Evolutionary conservation across 2,329 filamentous ascomycete species (phyloP).

Genomic region (Triangularia verruculosa): DNA sequence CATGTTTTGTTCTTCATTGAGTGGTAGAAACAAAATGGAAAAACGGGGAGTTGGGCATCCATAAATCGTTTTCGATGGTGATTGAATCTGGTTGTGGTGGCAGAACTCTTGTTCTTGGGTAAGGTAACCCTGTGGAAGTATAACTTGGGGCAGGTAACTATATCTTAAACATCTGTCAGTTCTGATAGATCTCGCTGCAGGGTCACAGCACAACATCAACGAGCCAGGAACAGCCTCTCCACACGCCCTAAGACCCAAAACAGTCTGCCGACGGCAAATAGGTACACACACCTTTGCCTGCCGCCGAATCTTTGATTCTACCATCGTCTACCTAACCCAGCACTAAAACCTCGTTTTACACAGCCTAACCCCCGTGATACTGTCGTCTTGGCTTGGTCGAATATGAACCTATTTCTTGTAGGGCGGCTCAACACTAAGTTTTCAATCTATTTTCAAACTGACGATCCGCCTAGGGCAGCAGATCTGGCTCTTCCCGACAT

Average conservation of each 20-base stretch:
- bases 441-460: not conserved
- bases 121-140: not conserved
- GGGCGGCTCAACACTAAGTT: not conserved
- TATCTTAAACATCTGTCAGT: conserved; percentile 18
- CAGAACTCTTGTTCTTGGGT: not conserved
- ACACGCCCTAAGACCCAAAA: not conserved
- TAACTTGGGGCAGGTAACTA: not conserved
- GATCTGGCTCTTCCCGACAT: not conserved
- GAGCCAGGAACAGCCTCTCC: not conserved
- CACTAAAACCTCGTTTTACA: not conserved
- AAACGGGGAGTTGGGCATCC: not conserved
- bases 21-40: not conserved
- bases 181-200: conserved; percentile 20
- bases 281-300: not conserved
- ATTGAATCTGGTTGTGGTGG: not conserved
- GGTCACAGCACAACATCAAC: conserved; percentile 4
- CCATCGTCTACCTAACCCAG: not conserved
- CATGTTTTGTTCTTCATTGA: not conserved
- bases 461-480: not conserved
- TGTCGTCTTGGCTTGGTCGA: not conserved
- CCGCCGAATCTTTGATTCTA: not conserved
- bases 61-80: not conserved
- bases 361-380: no score
- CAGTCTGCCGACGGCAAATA: not conserved
- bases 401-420: not conserved